These are phyloP conservation scores for Didymellaceae sp. DNA, from an alignment of 2,329 filamentous ascomycete genomes.

Conservation along the genomic window DNA sequence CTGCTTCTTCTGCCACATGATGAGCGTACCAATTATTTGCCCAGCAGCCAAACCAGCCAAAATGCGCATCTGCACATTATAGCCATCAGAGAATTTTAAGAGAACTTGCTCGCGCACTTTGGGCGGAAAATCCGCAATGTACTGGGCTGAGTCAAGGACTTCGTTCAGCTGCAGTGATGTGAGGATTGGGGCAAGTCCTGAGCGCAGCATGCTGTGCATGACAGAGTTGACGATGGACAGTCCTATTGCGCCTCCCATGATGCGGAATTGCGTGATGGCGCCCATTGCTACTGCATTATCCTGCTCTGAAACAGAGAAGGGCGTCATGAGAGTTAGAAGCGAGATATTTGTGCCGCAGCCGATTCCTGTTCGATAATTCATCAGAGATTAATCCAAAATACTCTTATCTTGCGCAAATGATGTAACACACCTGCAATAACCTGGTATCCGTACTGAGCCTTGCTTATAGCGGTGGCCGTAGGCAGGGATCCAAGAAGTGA, in stretches of 20 bases:
- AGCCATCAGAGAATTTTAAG: not conserved
- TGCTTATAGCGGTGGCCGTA: not conserved
- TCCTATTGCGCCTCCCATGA: not conserved
- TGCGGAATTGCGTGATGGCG: not conserved
- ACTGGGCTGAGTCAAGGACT: not conserved
- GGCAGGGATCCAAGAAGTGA: not conserved
- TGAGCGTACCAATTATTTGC: not conserved
- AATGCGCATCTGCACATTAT: not conserved
- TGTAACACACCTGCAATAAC: not conserved
- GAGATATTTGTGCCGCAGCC: not conserved
- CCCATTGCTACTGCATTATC: not conserved
- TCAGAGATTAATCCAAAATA: not conserved
- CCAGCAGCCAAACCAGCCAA: not conserved
- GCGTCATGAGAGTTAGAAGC: not conserved
- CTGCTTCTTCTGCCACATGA: not conserved
- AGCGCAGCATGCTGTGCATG: not conserved
- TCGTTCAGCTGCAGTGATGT: not conserved
- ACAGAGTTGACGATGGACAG: not conserved
- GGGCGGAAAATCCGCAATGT: not conserved
- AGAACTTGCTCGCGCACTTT: not conserved
- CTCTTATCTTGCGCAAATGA: not conserved
- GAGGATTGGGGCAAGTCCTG: not conserved
- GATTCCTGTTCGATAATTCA: not conserved
- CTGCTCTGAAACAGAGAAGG: not conserved
- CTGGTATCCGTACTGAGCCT: not conserved